Base-by-base conservation (phyloP, 2,329 filamentous ascomycete species). In the Blumeriella jaapii region DNA sequence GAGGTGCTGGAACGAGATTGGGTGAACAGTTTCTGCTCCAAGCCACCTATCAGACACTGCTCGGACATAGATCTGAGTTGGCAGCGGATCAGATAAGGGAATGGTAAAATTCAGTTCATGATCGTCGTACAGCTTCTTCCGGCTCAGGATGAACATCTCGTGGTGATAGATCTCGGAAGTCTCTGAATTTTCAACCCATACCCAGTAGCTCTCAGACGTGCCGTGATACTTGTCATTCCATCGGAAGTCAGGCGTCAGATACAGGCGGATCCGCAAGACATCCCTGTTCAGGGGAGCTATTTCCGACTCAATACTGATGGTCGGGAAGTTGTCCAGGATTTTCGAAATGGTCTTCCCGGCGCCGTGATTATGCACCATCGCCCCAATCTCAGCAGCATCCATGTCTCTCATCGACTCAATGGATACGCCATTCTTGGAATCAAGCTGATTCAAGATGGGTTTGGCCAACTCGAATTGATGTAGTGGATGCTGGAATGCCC, bases 31-130 rank as follows among this genome's bases (percentile, higher is more conserved):
- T 61, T 98, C 93, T 5, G 91, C 89, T 12, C 91, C 93, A 4
- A 98, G 67, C 91, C 91, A 98, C 40, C 91, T 71, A 60, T 98
- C 93, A 3, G 89, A 96, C 3, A 98, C 80, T 12, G 85, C 84
- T 45, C 89, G 76, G 13, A 98, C 84, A 51, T 98, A 98, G 27
- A 98, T 95, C 58, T 98, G 91, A 17, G 82, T 86, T 0, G 91
- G 91, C 3, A 98, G 61, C 1, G 91, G 93, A 55, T 98, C 91
- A 0, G 87, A 82, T 1, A 98, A 64, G 0, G 93, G 91, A 31
- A 98, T 98, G 0, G 91, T 96, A 52, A 98, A 98, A 59, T 91
- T 94, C 30, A 98, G 72, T 59, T 98, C 91, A 50, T 98, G 91
- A n/a, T 91, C 83, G 55, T 96, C 87, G 47, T 93, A 75, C 2